These are phyloP conservation scores for Helminthosporium solani DNA, from an alignment of 2,329 filamentous ascomycete genomes.

Conservation along the genomic window DNA sequence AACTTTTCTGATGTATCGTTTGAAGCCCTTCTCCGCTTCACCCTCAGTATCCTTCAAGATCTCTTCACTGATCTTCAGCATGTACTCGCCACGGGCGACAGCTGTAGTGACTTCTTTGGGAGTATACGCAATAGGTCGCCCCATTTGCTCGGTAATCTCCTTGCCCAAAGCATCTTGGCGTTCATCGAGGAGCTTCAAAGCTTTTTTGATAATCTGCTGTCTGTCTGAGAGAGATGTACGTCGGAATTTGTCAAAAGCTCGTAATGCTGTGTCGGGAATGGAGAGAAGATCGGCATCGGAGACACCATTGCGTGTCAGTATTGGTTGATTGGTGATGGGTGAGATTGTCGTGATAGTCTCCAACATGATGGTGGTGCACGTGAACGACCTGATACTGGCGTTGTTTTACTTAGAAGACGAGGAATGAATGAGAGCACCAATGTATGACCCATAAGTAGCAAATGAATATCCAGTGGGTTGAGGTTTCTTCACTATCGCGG, in stretches of 20 bases:
- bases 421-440: constrained; percentile 15
- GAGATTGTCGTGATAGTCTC: constrained; percentile 78
- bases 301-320: constrained; percentile 76
- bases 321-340: constrained; percentile 80
- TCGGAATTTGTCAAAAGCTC: constrained; percentile 75
- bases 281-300: constrained; percentile 68
- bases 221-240: constrained; percentile 73
- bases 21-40: constrained; percentile 83
- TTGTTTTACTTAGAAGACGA: constrained; percentile 19
- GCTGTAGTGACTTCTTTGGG: constrained; percentile 82
- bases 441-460: constrained; percentile 1
- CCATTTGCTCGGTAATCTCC: constrained; percentile 94
- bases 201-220: constrained; percentile 77
- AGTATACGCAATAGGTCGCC: constrained; percentile 84
- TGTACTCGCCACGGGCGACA: constrained; percentile 79
- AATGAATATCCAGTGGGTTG: constrained; percentile 17
- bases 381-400: constrained; percentile 47
- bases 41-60: constrained; percentile 77
- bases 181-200: constrained; percentile 67
- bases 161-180: constrained; percentile 77
- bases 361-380: too few species aligned
- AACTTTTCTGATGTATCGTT: constrained; percentile 83
- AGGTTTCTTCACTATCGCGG: constrained; percentile 2
- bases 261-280: constrained; percentile 69
- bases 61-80: constrained; percentile 80